phyloP scores from a whole-genome alignment of 441 rosid species.

The Syzygium malaccense region DNA sequence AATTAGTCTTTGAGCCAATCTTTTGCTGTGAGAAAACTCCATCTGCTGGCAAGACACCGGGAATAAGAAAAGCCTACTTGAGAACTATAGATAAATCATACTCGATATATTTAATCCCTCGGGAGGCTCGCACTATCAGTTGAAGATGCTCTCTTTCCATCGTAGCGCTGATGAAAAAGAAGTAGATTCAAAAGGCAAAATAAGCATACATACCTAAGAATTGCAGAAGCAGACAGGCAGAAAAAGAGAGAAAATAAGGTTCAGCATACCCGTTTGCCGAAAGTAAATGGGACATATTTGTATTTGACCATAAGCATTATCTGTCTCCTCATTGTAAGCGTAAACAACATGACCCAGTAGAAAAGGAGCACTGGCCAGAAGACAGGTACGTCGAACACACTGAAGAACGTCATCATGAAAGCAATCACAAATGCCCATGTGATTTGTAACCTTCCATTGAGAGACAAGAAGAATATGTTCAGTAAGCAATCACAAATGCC shows the following conservation, averaged over 20 bases:
- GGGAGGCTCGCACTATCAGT: conserved; percentile 26
- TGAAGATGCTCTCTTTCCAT: conserved; percentile 51
- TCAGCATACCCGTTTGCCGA: conserved; percentile 42
- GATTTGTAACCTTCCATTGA: conserved; percentile 34
- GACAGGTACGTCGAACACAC: conserved; percentile 43
- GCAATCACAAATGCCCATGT: conserved; percentile 48
- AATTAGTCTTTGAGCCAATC: neutral
- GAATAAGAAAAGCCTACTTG: neutral
- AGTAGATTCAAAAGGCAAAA: neutral
- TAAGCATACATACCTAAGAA: neutral
- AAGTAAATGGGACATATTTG: conserved; percentile 57
- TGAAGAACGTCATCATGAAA: conserved; percentile 47
- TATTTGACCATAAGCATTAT: conserved; percentile 62
- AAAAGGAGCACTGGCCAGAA: conserved; percentile 68
- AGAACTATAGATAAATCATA: neutral
- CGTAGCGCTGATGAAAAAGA: conserved; percentile 46
- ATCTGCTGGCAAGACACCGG: neutral
- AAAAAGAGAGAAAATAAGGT: neutral
- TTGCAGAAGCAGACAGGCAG: neutral
- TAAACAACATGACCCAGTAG: conserved; percentile 53
- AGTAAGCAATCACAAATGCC: neutral
- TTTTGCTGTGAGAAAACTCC: neutral
- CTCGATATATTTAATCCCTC: conserved; percentile 26
- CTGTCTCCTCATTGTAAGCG: conserved; percentile 56
- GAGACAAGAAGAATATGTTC: neutral